Evolutionary conservation across 495 filamentous ascomycete species (phyloP), one percentile per base, ranked within the genome.

Genomic region (Hypomontagnella monticulosa): DNA sequence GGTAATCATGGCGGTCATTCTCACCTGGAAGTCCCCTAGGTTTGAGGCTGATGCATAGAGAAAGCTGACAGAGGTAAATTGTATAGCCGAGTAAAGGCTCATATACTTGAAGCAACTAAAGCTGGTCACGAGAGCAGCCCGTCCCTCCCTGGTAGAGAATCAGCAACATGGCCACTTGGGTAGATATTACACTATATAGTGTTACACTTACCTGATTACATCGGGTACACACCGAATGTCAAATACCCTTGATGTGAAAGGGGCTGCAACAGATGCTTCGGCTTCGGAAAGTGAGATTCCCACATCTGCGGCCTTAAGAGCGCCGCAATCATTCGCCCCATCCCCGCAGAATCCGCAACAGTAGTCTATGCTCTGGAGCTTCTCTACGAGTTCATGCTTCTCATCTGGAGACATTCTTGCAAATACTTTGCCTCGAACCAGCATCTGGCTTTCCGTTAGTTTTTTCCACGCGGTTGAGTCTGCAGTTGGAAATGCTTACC

Each of bases 71-170:
- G 93, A 90, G n/a, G 92, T 96, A 80, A 99, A 99, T 76, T 99
- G 96, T 51, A 99, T 99, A 4, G 95, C 95, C 4, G 94, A 97
- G 77, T 99, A 99, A 60, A 99, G 78, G 70, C 92, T 97, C 96
- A 99, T 99, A 75, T 93, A 99, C 76, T 99, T 99, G 81, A 99
- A 99, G 80, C 96, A 99, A 78, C 92, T 96, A 78, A 99, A 99
- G 73, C 93, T 97, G 23, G 96, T 99, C 5, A 97, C 93, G 14
- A 99, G 82, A 44, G 96, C 90, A 42, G 94, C 94, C 60, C 96
- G 88, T 4, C 96, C 96, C 81, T 99, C 96, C 20, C 91, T 91
- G 15, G 41, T 14, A 66, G 3, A 48, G 34, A 16, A 71, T 62
- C 50, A 66, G 46, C n/a, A 5, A 44, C 14, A 14, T 40, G 4